Percentiles rank a stretch among this genome's conserved stretches.
Evolutionary conservation across 192 early-diverging fungal species (phyloP).

Genomic region (Kickxella alabastrina): DNA sequence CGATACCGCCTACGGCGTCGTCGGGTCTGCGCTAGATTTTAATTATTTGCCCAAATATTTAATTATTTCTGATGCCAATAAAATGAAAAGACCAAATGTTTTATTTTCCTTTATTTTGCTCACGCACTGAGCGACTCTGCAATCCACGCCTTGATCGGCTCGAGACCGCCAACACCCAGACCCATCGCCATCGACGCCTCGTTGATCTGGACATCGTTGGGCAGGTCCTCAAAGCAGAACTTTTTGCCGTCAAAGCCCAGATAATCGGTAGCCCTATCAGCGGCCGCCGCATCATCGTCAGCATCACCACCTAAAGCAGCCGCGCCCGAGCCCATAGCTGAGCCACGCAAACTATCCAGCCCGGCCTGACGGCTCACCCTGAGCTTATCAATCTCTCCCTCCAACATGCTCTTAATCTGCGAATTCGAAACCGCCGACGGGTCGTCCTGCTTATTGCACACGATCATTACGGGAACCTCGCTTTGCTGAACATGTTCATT

Average conservation of each 20-base stretch:
- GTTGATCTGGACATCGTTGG: conserved; percentile 64
- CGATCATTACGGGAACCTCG: conserved; percentile 63
- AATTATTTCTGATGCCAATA: background rate
- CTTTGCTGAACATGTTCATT: conserved; percentile 56
- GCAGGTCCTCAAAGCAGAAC: conserved; percentile 80
- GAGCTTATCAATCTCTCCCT: conserved; percentile 68
- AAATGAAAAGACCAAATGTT: background rate
- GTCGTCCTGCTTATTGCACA: conserved; percentile 84
- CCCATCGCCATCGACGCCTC: conserved; percentile 55
- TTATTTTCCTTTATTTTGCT: no score
- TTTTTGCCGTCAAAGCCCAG: conserved; percentile 76
- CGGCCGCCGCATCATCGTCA: conserved; percentile 48
- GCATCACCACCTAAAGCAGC: conserved; percentile 9
- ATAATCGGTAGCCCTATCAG: conserved; percentile 62
- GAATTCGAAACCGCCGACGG: conserved; percentile 64
- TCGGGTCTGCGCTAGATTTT: background rate
- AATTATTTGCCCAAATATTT: background rate
- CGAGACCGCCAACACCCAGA: conserved; percentile 54
- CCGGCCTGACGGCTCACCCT: conserved; percentile 24
- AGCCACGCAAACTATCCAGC: conserved; percentile 20
- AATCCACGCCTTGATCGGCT: conserved; percentile 63
- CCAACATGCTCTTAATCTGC: conserved; percentile 63
- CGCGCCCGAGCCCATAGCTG: conserved; percentile 4
- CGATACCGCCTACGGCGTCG: background rate
- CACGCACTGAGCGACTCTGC: conserved; percentile 31